Evolutionary conservation across 805 yeast species (phyloP).

Genomic region (Spencermartinsiella europaea): DNA sequence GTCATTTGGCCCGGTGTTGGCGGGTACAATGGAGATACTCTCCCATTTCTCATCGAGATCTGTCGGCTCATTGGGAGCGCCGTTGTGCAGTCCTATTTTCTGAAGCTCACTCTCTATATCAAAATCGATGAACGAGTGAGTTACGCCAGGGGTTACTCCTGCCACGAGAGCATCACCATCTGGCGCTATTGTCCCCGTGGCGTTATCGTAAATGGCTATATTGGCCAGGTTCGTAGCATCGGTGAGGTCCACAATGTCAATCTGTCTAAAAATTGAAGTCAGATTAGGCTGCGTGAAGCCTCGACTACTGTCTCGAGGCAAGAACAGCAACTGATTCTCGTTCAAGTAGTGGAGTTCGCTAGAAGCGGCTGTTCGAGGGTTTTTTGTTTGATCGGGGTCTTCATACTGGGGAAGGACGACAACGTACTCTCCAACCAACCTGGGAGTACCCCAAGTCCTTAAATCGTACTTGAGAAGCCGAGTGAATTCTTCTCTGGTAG

Average conservation of each 20-base stretch:
- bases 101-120: constrained; percentile 10
- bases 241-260: constrained; percentile 11
- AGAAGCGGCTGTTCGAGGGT: constrained; percentile 15
- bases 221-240: constrained; percentile 15
- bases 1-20: constrained; percentile 11
- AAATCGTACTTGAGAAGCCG: constrained; percentile 14
- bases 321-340: constrained; percentile 11
- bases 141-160: constrained; percentile 9
- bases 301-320: constrained; percentile 14
- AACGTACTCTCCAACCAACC: constrained; percentile 14
- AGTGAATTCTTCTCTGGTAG: constrained; percentile 17
- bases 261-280: constrained; percentile 13
- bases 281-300: constrained; percentile 13
- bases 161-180: constrained; percentile 14
- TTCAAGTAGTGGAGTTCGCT: constrained; percentile 16
- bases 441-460: constrained; percentile 5
- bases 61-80: constrained; percentile 10
- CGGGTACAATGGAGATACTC: constrained; percentile 14
- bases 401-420: constrained; percentile 15
- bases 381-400: constrained; percentile 16
- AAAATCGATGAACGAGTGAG: constrained; percentile 14
- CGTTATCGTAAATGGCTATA: constrained; percentile 6
- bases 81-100: constrained; percentile 15
- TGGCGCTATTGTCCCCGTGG: constrained; percentile 14
- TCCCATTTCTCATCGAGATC: constrained; percentile 20